Base-by-base conservation (phyloP, 805 yeast species). In the Myxozyma nipponensis region DNA sequence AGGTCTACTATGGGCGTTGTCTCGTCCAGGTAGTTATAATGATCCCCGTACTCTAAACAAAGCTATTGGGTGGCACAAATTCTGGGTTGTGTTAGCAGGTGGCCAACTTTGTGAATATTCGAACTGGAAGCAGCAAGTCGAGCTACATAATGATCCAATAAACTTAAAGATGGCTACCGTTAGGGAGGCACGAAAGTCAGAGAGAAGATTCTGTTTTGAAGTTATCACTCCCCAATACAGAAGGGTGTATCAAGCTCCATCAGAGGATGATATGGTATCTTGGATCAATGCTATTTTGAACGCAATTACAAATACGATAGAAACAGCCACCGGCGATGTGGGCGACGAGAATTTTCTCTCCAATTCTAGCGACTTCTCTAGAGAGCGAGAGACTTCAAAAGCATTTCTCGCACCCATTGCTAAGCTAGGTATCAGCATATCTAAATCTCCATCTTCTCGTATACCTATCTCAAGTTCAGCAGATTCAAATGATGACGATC, bases 81-180 rank as follows among this genome's bases (percentile, higher is more conserved):
- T 84, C 64, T 86, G 95, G 90, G 85, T 88, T 0, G 86, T 82
- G 0, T 70, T 87, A 44, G 75, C 77, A 13, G 77, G 79, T n/a
- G 89, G 91, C 1, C 76, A 74, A 50, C 69, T 88, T 38, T 72
- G 74, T 39, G 93, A 87, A 62, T 87, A 77, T 63, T 75, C 83
- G 40, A 89, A 87, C 66, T 88, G 95, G 93, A 77, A 90, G 59
- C 78, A 75, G 49, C 87, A 87, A 19, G 71, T 72, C 18, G 77
- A 75, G 26, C 72, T 81, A 17, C 78, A 86, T 54, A 76, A 80
- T 55, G 75, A 74, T 19, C 89, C 93, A 2, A 77, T 88, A 13
- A 86, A 84, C 52, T 66, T 88, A 37, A 81, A 87, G 1, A 73
- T 84, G 53, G 81, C 91, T 2, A 77, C 78, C 45, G 81, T 70